Base-by-base conservation (phyloP, 352 stramenopile genomes). In the Phytopythium oedochilum region DNA sequence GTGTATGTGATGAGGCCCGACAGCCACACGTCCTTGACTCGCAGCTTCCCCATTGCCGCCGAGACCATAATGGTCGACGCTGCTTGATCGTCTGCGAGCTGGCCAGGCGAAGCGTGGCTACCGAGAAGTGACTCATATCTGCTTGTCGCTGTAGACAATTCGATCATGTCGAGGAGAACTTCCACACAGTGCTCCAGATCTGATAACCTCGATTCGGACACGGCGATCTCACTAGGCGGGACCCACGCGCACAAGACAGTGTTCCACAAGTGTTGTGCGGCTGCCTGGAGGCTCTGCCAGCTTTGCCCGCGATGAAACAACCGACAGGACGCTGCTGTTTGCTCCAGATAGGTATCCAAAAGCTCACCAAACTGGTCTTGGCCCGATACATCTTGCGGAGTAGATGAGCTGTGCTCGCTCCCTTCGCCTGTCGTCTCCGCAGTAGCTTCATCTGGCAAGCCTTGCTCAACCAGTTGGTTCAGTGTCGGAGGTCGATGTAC, bases 231-330 rank as follows among this genome's bases (percentile, higher is more conserved):
- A 65, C 59, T 75, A 52, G 53, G 82, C n/a, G 78, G 59, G 5
- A 83, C 35, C 82, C 82, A 92, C 1, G 32, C 59, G 22, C 76
- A 20, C 71, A 67, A 88, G 35, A 90, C 58, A 1, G 63, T 64
- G 39, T 87, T 89, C 59, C 70, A 79, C 12, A 86, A 65, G 36
- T 81, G 75, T 45, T 90, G 77, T 20, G 56, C 55, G 2, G 59
- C 71, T 8, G 63, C 77, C 58, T 89, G 76, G 0, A 92, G 68
- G 10, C 61, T 70, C 47, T 83, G 75, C 77, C 79, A 90, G 17
- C 73, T 76, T 11, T 71, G 67, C 0, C 57, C 64, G 15, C 65
- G 60, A 18, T 53, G 50, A 50, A 87, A 89, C 10, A 89, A 43
- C 28, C 64, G 68, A 45, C 73, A 86, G 12, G 64, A 67, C 3